Percentiles rank a stretch among this genome's conserved stretches.
These are phyloP conservation scores for Zygotorulaspora chibaensis DNA, from an alignment of 805 yeast species.

Conservation along the genomic window DNA sequence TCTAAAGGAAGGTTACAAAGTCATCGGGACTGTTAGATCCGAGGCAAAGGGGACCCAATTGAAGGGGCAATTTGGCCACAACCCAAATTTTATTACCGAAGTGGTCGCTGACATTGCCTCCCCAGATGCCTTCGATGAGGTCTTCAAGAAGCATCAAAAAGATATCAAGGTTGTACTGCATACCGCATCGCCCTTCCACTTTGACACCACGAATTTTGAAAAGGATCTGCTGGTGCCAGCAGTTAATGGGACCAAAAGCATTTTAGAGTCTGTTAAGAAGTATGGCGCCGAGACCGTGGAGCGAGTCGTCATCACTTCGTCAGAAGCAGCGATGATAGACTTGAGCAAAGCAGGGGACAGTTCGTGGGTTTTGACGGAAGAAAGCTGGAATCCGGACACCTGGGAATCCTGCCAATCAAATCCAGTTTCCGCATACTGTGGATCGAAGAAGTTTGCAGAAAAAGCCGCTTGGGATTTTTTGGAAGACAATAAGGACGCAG, in stretches of 20 bases:
- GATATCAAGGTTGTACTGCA: constrained; percentile 54
- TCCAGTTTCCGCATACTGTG: constrained; percentile 47
- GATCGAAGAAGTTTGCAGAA: constrained; percentile 60
- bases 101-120: constrained; percentile 47
- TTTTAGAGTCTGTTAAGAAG: constrained; percentile 45
- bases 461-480: constrained; percentile 54
- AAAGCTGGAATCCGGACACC: constrained; percentile 50
- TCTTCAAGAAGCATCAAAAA: constrained; percentile 42
- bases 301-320: constrained; percentile 51
- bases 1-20: constrained; percentile 38
- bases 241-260: constrained; percentile 48
- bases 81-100: constrained; percentile 39
- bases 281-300: constrained; percentile 40
- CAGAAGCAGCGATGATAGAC: constrained; percentile 44
- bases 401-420: constrained; percentile 42
- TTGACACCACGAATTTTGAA: constrained; percentile 41
- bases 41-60: constrained; percentile 37
- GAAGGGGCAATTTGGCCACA: constrained; percentile 25
- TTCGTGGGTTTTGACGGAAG: constrained; percentile 39
- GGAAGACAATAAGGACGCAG: constrained; percentile 29
- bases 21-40: constrained; percentile 46
- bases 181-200: constrained; percentile 56
- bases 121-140: constrained; percentile 43
- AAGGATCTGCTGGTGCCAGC: constrained; percentile 55
- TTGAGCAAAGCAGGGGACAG: constrained; percentile 37